Conservation (phyloP, 768 basidiomycete genomes). For the Leccinum aurantiacum region DNA sequence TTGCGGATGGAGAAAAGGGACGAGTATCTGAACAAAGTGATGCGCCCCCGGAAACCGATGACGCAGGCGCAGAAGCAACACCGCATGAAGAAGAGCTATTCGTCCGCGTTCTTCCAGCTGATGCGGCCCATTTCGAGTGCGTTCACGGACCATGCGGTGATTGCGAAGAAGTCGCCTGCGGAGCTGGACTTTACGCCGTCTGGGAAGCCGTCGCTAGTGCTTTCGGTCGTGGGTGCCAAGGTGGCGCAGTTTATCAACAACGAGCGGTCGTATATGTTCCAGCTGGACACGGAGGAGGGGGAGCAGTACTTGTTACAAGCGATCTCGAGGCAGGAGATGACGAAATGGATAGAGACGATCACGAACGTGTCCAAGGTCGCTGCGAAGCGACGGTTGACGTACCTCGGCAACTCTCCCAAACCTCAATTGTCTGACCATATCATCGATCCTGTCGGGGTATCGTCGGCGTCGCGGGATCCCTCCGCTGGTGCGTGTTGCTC, state of each 20-base stretch:
- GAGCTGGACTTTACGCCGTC: slow-evolving; percentile 74
- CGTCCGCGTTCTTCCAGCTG: slow-evolving; percentile 74
- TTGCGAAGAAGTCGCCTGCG: slow-evolving; percentile 56
- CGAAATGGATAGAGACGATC: slow-evolving; percentile 76
- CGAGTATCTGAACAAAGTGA: slow-evolving; percentile 71
- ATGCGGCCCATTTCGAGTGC: slow-evolving; percentile 91
- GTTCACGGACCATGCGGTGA: slow-evolving; percentile 61
- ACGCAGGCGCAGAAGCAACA: slow-evolving; percentile 66
- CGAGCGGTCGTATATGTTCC: slow-evolving; percentile 80
- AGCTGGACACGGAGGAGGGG: slow-evolving; percentile 84
- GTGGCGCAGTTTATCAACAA: slow-evolving; percentile 74
- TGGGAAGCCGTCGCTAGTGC: slow-evolving; percentile 73
- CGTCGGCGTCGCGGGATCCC: slow-evolving; percentile 65
- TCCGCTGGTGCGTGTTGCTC: slow-evolving; percentile 56
- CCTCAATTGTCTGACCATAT: slow-evolving; percentile 74
- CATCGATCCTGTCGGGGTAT: slow-evolving; percentile 50
- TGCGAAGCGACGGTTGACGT: slow-evolving; percentile 77
- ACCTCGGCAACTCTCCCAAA: slow-evolving; percentile 74
- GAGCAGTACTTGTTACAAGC: slow-evolving; percentile 82
- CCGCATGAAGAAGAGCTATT: slow-evolving; percentile 87
- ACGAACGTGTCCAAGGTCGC: slow-evolving; percentile 68
- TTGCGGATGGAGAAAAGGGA: slow-evolving; percentile 69
- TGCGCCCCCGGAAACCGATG: slow-evolving; percentile 56
- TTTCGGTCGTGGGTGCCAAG: slow-evolving; percentile 71
- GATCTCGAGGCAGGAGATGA: slow-evolving; percentile 66